Conservation (phyloP, 441 rosid genomes). For the Cnidoscolus chayamansa region DNA sequence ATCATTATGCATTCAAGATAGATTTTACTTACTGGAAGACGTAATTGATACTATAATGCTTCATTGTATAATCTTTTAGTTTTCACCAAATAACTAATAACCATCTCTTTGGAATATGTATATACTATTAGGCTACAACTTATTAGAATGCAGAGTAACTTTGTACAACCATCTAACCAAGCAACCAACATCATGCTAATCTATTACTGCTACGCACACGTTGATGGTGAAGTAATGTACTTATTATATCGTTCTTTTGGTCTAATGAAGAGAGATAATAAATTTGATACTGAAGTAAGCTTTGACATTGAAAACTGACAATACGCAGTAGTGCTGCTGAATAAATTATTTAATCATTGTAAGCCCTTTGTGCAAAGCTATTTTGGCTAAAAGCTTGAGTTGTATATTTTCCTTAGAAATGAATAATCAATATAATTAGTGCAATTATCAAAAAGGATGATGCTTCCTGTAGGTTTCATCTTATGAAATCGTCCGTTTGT, state of each 20-base stretch:
- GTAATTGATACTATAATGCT: background rate
- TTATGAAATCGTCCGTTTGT: background rate
- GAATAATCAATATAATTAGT: background rate
- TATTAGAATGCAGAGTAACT: background rate
- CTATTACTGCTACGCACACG: background rate
- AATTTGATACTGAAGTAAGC: background rate
- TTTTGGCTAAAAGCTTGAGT: background rate
- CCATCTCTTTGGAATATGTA: background rate
- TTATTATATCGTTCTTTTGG: background rate
- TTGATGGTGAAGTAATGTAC: background rate
- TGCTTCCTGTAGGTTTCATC: background rate
- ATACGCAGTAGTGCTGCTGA: background rate
- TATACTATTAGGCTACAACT: background rate
- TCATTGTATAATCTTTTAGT: background rate
- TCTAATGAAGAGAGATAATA: background rate
- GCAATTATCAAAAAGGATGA: background rate
- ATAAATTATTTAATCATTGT: background rate
- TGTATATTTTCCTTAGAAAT: background rate
- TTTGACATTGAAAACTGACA: background rate
- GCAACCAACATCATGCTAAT: background rate
- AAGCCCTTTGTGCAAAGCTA: background rate
- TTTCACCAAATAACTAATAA: background rate
- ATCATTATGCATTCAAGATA: background rate
- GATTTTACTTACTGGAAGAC: background rate
- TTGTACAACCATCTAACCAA: background rate